Evolutionary conservation across 2,329 filamentous ascomycete species (phyloP).

Genomic region (Parasarocladium wereldwijsianum): DNA sequence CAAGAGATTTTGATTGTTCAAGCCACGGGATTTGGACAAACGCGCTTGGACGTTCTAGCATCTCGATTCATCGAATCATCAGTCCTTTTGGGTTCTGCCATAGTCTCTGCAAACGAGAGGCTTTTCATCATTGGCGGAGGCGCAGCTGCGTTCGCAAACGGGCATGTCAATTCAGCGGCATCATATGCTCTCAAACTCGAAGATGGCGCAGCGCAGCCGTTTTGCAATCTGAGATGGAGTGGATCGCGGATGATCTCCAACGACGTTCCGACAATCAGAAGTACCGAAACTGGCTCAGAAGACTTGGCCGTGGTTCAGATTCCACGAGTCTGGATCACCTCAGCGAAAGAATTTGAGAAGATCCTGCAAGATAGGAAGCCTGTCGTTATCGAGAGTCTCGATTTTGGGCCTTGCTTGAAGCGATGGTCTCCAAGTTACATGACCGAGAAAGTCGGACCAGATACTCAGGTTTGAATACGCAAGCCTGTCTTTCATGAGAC

Average conservation of each 20-base stretch:
- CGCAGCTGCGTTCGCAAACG: conserved; percentile 88
- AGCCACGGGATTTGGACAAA: conserved; percentile 1
- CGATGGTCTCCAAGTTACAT: conserved; percentile 60
- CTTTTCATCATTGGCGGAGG: conserved; percentile 63
- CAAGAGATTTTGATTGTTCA: conserved; percentile 5
- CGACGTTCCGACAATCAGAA: conserved; percentile 2
- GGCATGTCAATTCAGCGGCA: conserved; percentile 20
- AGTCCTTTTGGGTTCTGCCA: conserved; percentile 53
- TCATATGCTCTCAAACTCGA: background rate
- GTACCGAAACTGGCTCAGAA: background rate
- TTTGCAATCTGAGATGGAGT: background rate
- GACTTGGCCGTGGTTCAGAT: conserved; percentile 20
- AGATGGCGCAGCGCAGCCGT: background rate
- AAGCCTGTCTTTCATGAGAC: background rate
- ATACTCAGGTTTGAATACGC: conserved; percentile 37
- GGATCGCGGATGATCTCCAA: background rate
- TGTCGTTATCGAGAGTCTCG: conserved; percentile 44
- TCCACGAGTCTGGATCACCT: conserved; percentile 34
- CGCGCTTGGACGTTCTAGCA: no score
- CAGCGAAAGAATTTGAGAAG: conserved; percentile 40
- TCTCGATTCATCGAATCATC: conserved; percentile 30
- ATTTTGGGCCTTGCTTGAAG: conserved; percentile 52
- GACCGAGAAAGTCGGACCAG: conserved; percentile 40
- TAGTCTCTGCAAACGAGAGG: conserved; percentile 29
- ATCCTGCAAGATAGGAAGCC: conserved; percentile 42